Evolutionary conservation across 352 stramenopile genomes (phyloP).

Genomic region (Hyaloperonospora brassicae): DNA sequence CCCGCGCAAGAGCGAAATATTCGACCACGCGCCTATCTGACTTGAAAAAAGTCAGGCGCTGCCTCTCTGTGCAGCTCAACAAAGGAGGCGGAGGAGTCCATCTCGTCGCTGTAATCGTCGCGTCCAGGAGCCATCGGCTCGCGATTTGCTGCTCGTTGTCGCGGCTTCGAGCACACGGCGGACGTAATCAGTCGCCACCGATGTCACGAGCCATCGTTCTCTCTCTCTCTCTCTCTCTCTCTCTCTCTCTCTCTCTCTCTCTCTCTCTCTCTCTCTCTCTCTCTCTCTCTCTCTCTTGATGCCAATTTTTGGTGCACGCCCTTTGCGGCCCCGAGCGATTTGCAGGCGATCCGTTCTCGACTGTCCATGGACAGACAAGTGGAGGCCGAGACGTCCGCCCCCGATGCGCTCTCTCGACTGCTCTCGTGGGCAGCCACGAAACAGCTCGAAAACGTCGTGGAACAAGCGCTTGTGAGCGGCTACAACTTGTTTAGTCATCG

Average conservation of each 20-base stretch:
- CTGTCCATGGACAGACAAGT: conserved; percentile 2
- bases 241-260: no score
- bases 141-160: conserved; percentile 20
- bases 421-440: no score
- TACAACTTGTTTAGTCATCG: no score
- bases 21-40: conserved; percentile 12
- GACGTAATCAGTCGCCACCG: conserved; percentile 9
- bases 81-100: background rate
- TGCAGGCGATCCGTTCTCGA: conserved; percentile 11
- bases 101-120: conserved; percentile 17
- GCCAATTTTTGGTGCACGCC: background rate
- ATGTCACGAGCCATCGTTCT: no score
- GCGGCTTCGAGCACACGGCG: conserved; percentile 9
- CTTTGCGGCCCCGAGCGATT: conserved; percentile 2
- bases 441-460: no score
- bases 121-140: conserved; percentile 14
- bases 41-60: no score
- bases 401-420: no score
- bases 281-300: no score
- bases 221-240: no score
- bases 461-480: no score
- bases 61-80: no score
- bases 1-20: conserved; percentile 11
- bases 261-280: no score
- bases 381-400: conserved; percentile 14